Evolutionary conservation across 768 basidiomycete species (phyloP).

Genomic region (Suillus tomentosus): DNA sequence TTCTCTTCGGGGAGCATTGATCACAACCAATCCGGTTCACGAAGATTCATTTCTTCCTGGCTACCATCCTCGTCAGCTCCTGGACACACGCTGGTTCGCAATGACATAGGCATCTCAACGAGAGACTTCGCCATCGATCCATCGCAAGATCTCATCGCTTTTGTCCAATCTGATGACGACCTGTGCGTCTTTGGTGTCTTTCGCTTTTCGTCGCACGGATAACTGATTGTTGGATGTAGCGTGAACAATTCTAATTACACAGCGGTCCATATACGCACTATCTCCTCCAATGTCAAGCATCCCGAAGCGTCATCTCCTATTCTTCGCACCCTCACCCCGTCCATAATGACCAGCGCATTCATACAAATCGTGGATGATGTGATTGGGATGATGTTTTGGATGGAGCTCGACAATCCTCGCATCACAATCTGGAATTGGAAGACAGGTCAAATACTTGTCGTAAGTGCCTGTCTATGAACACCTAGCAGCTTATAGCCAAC

Average conservation of each 20-base stretch:
- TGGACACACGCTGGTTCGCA: conserved; percentile 22
- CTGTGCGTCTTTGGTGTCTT: conserved; percentile 16
- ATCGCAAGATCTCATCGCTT: conserved; percentile 57
- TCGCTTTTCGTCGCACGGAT: too few species aligned
- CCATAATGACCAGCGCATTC: conserved; percentile 33
- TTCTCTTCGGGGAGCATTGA: conserved; percentile 17
- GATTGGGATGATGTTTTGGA: conserved; percentile 48
- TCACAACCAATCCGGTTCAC: conserved; percentile 28
- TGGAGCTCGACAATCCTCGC: conserved; percentile 25
- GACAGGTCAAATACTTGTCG: conserved; percentile 43
- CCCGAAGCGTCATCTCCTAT: conserved; percentile 38
- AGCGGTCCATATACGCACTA: conserved; percentile 46
- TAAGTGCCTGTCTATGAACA: conserved; percentile 29
- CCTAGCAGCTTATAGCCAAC: background rate
- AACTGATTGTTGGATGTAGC: background rate
- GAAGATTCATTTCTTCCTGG: conserved; percentile 24
- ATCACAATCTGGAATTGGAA: conserved; percentile 55
- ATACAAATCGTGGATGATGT: conserved; percentile 58
- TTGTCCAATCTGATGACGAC: conserved; percentile 35
- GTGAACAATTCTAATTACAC: conserved; percentile 20
- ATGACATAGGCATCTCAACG: conserved; percentile 42
- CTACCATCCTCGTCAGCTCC: conserved; percentile 20
- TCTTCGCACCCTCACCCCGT: conserved; percentile 28
- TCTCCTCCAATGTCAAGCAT: conserved; percentile 45
- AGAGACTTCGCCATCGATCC: conserved; percentile 70